Base-by-base conservation (phyloP, 495 filamentous ascomycete genomes). In the Polyplosphaeria fusca region DNA sequence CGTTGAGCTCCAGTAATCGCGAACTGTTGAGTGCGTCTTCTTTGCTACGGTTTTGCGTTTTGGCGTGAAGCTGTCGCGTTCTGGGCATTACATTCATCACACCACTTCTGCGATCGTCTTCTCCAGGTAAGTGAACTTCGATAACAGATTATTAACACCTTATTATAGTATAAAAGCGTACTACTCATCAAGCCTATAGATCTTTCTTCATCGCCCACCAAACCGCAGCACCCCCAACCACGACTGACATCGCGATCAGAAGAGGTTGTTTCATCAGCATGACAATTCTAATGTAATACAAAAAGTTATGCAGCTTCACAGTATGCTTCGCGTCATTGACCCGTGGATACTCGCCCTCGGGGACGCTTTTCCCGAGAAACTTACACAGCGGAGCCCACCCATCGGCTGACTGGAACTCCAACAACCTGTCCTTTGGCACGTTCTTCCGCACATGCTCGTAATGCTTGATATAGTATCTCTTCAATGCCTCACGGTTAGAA, bases 361-460 rank as follows among this genome's bases (percentile, higher is more conserved):
- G 55, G 3, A 45, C 38, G 23, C 35, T 19, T 23, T 58, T 50
- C 22, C 38, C 55, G 14, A 58, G 24, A 27, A 58, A 51, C 3
- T 30, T 47, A 25, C 55, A 58, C 1, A 58, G 38, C 5, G 55
- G 55, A 7, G 2, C 45, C 55, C 55, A 58, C n/a, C 55, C 55
- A n/a, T 58, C 46, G n/a, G 44, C 50, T 4, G 23, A n/a, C 2
- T 58, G 11, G 45, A 58, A 58, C 1, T 51, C 26, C 22, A 58
- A 40, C 3, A 51, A n/a, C 11, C 37, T 50, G 14, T 50, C 25
- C 16, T 37, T 20, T 5, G 55, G 55, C 23, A 44, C 38, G 13
- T 43, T 43, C 14, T 12, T 9, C 11, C 55, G 35, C 1, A 58
- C 26, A 37, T 51, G 24, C 3, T 12, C 39, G 25, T 58, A 58